Evolutionary conservation across 306 rosid genomes (phyloP).

Genomic region (Bauhinia variegata): DNA sequence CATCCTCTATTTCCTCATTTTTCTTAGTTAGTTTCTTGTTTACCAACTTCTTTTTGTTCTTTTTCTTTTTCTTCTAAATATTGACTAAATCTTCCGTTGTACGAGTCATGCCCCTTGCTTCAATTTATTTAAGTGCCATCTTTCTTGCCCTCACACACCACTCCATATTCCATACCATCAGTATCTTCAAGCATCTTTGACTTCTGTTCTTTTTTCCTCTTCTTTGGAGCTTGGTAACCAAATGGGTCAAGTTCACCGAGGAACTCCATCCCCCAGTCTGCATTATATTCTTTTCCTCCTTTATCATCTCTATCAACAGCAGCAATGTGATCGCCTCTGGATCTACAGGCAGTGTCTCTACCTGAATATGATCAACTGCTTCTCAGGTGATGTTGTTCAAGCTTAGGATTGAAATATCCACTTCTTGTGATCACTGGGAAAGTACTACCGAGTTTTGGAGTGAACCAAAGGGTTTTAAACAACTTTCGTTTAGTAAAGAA

Average conservation of each 20-base stretch:
- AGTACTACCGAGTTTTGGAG: conserved; percentile 37
- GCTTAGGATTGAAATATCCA: conserved; percentile 36
- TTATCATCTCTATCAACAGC: conserved; percentile 39
- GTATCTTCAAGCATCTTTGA: conserved; percentile 59
- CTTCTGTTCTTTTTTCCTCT: conserved; percentile 51
- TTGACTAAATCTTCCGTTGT: conserved; percentile 60
- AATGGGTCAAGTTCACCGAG: conserved; percentile 71
- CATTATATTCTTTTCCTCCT: conserved; percentile 18
- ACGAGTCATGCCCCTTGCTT: conserved; percentile 62
- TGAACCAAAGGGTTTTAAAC: conserved; percentile 52
- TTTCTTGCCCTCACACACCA: conserved; percentile 87
- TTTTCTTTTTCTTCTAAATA: conserved; percentile 63
- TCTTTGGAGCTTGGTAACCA: conserved; percentile 64
- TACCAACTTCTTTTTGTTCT: conserved; percentile 52
- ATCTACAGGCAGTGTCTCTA: conserved; percentile 28
- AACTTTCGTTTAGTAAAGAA: conserved; percentile 53
- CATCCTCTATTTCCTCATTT: conserved; percentile 45
- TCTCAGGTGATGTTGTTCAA: conserved; percentile 29
- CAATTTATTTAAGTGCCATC: conserved; percentile 67
- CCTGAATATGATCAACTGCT: conserved; percentile 42
- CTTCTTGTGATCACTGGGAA: conserved; percentile 38
- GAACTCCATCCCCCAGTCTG: conserved; percentile 79
- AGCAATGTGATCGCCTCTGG: conserved; percentile 29
- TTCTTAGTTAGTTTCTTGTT: conserved; percentile 47
- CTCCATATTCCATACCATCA: conserved; percentile 87